Evolutionary conservation across 371 early-diverging fungal genomes (phyloP).

Genomic region (Mucor plumbeus): DNA sequence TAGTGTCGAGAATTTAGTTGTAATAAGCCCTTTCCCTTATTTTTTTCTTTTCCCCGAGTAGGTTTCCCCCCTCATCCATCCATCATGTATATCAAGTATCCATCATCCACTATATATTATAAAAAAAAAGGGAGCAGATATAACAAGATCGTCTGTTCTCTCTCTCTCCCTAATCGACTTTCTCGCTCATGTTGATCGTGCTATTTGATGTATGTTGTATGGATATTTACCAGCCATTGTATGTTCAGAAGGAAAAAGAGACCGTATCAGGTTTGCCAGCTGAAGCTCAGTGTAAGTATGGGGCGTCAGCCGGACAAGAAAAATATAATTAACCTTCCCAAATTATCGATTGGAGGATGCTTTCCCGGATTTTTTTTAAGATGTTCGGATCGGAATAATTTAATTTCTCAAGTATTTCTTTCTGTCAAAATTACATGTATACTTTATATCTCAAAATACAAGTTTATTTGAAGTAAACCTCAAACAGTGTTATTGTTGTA

Average conservation of each 20-base stretch:
- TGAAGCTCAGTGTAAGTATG: slow-evolving; percentile 22
- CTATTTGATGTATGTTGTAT: slow-evolving; percentile 1
- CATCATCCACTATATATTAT: neutral
- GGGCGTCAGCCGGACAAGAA: slow-evolving; percentile 9
- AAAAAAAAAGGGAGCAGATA: neutral
- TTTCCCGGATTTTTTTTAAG: neutral
- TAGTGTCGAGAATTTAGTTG: too few species aligned
- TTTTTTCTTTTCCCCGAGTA: too few species aligned
- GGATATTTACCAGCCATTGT: slow-evolving; percentile 33
- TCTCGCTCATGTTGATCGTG: slow-evolving; percentile 3
- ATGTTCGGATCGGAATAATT: neutral
- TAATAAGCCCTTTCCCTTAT: too few species aligned
- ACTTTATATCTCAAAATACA: too few species aligned
- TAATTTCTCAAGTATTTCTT: neutral
- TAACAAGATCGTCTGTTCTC: neutral
- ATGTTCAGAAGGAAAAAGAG: slow-evolving; percentile 35
- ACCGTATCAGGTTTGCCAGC: slow-evolving; percentile 22
- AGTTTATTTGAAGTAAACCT: too few species aligned
- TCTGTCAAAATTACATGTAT: too few species aligned
- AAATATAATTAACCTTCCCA: neutral
- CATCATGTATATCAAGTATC: neutral
- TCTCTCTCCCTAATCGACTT: neutral
- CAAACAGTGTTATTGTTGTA: too few species aligned
- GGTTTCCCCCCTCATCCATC: too few species aligned
- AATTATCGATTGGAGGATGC: neutral